Evolutionary conservation across 1,284 basidiomycete species (phyloP), one percentile per base, ranked within the genome.

Genomic region (Volvariella volvacea): DNA sequence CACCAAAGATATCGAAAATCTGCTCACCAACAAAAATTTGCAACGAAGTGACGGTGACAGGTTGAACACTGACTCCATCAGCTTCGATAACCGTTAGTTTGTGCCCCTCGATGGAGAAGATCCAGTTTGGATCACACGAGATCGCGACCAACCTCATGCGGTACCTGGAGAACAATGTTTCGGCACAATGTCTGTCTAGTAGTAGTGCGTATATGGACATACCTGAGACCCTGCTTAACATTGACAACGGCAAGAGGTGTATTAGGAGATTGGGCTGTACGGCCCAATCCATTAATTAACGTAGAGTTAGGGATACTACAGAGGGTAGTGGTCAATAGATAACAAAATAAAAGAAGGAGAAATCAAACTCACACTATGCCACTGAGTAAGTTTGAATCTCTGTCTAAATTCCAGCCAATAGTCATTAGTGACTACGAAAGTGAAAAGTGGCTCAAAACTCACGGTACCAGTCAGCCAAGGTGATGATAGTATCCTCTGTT

Each of bases 1-100:
- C 25, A 28, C 6, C 25, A 28, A 28, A 28, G 4, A 12, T 28
- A 39, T 6, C 4, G 30, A 20, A 17, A 3, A 14, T 7, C 20
- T 19, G 19, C 31, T 3, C 40, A 43, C 57, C 62, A 12, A 67
- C 50, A 21, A 60, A 62, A 2, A 64, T 62, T 30, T 56, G 56
- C 25, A 63, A 47, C 1, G 51, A 63, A 39, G 76, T 70, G 0
- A 75, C 67, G 1, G 54, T 47, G 8, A 68, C 52, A 1, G 71
- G 73, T 12, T 60, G 16, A 0, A 63, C 61, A 46, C 65, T 68
- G 10, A 50, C 54, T 3, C 77, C 73, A 34, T 81, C 79, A 0
- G 56, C 74, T 53, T 80, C 78, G 19, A 80, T 79, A 40, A 79
- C 48, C 1, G 58, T 62, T 55, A 60, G 45, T 4, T 30, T 36